Conservation (phyloP, 371 early-diverging fungal species). For the Zychaea mexicana region DNA sequence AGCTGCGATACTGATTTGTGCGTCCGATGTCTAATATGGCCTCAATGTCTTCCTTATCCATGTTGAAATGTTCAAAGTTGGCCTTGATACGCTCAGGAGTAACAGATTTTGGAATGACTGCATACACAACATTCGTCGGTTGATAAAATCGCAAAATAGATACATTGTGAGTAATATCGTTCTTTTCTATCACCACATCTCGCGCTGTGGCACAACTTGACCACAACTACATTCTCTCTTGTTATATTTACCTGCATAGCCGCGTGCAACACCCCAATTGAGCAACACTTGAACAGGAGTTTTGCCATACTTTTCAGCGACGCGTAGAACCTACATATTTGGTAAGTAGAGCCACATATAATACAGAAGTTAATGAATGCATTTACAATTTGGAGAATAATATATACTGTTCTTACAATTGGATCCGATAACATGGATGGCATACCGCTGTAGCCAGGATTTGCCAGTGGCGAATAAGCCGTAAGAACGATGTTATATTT, state of each 20-base stretch:
- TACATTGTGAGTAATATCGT: no score
- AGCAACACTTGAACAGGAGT: constrained; percentile 75
- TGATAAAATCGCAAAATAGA: no score
- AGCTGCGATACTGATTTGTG: constrained; percentile 25
- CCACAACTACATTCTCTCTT: background rate
- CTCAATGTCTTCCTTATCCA: constrained; percentile 35
- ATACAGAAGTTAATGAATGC: no score
- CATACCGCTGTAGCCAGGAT: constrained; percentile 25
- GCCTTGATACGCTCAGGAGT: constrained; percentile 44
- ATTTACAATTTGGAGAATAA: no score
- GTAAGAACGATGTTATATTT: constrained; percentile 42
- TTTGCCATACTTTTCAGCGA: constrained; percentile 73
- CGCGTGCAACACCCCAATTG: constrained; percentile 76
- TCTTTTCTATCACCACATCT: no score
- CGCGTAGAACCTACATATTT: constrained; percentile 27
- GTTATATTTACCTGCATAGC: constrained; percentile 37
- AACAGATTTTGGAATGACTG: constrained; percentile 61
- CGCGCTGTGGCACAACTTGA: no score
- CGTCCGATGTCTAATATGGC: constrained; percentile 27
- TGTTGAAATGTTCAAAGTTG: constrained; percentile 40
- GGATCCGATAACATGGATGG: constrained; percentile 22
- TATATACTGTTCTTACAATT: constrained; percentile 11
- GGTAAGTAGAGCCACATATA: background rate
- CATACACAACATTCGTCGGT: no score
- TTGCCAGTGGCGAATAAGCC: constrained; percentile 51